Conservation (phyloP, 2,329 filamentous ascomycete species). For the Aspergillus pseudoglaucus region DNA sequence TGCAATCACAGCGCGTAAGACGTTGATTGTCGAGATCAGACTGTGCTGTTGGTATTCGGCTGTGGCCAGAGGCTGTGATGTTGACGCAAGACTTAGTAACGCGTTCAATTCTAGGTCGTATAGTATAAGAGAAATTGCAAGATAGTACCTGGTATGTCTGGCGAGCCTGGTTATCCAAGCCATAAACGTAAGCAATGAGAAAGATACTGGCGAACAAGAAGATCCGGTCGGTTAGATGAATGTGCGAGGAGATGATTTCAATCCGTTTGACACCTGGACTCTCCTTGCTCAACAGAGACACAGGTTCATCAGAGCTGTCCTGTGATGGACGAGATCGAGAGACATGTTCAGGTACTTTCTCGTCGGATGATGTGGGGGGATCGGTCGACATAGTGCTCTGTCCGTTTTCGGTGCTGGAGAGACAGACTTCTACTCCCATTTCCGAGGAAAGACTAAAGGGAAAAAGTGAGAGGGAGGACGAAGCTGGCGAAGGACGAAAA, state of each 20-base stretch:
- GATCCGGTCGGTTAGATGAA: constrained; percentile 48
- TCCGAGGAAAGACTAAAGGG: no score
- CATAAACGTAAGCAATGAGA: constrained; percentile 58
- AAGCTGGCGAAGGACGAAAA: background rate
- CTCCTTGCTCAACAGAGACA: background rate
- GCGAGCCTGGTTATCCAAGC: constrained; percentile 53
- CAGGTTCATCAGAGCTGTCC: background rate
- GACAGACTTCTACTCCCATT: no score
- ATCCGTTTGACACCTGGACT: constrained; percentile 54
- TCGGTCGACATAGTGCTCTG: background rate
- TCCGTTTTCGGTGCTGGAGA: background rate
- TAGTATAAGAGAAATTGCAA: background rate
- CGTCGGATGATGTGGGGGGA: background rate
- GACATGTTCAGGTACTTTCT: background rate
- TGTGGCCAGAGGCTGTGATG: constrained; percentile 47
- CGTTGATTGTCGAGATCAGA: constrained; percentile 53
- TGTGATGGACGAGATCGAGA: background rate
- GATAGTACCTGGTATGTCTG: constrained; percentile 40
- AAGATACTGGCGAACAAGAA: constrained; percentile 57
- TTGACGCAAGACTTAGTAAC: constrained; percentile 3
- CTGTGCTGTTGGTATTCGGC: constrained; percentile 48
- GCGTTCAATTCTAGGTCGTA: background rate
- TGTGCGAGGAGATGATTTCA: constrained; percentile 49
- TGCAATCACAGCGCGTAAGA: constrained; percentile 53
- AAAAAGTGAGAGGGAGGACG: background rate